phyloP scores from a whole-genome alignment of 257 asterid species.

The Salvia hispanica region DNA sequence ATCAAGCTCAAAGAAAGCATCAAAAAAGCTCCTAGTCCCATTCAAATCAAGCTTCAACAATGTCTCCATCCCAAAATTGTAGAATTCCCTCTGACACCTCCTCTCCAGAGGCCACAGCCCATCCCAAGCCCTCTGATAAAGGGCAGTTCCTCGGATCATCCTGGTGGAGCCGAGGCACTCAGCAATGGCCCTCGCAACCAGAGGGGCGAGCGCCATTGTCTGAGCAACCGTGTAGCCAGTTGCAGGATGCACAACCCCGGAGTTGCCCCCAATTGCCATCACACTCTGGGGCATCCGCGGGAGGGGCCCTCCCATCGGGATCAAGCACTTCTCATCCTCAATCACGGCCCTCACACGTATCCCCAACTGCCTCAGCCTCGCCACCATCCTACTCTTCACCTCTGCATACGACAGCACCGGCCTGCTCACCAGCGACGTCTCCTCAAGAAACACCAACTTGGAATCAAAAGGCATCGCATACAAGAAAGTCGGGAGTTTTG shows the following conservation, averaged over 20 bases:
- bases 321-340: conserved; percentile 86
- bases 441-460: conserved; percentile 77
- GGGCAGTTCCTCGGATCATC: conserved; percentile 68
- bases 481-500: conserved; percentile 66
- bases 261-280: conserved; percentile 85
- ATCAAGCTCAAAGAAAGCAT: conserved; percentile 81
- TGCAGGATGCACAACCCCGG: conserved; percentile 85
- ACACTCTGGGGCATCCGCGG: conserved; percentile 75
- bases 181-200: conserved; percentile 55
- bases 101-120: conserved; percentile 80
- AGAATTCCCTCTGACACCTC: conserved; percentile 61
- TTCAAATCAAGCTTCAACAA: conserved; percentile 71
- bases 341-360: conserved; percentile 61
- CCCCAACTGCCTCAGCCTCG: conserved; percentile 80
- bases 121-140: conserved; percentile 61
- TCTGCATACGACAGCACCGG: conserved; percentile 65
- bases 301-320: conserved; percentile 93
- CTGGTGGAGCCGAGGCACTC: conserved; percentile 87
- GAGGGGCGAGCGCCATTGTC: conserved; percentile 61
- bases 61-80: conserved; percentile 86
- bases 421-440: conserved; percentile 78
- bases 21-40: conserved; percentile 71
- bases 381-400: conserved; percentile 86
- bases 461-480: conserved; percentile 88
- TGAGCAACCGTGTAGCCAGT: conserved; percentile 83